Evolutionary conservation across 352 stramenopile species (phyloP), one percentile per base, ranked within the genome.

Genomic region (Globisporangium barbulae): DNA sequence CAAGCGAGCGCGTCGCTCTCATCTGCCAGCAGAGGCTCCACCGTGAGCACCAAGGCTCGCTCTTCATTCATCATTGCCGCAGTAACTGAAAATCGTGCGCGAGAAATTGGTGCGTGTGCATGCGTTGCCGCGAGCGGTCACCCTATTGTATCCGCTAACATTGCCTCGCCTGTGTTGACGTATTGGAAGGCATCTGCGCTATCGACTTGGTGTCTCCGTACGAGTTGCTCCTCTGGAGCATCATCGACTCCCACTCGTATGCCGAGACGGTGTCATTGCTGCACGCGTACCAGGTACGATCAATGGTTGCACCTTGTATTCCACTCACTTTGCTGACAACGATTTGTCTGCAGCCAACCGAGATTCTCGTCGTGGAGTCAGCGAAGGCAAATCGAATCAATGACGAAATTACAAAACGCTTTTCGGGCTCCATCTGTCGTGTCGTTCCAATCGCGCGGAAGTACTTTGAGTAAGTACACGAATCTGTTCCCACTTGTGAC

Each of bases 161-260:
- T 9, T 37, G 31, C 31, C 31, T 37, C 8, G 21, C 6, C 21
- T 19, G 21, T 30, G 41, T 15, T 44, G 9, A 6, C 8, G 2
- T 28, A 56, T 56, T 17, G 12, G 17, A 5, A 68, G 85, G 85
- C 13, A 86, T 93, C 15, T 90, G 81, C 62, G 83, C 83, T 7
- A 79, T 93, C 31, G 85, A 93, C 57, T 74, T 93, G 54, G 63
- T 73, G 15, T 77, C 83, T 13, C 85, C 85, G 6, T 81, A 91
- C 48, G 85, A 93, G 59, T 54, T 93, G 17, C 60, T 93, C 8
- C 65, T 93, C 9, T 93, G 85, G 85, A 91, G 72, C 21, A 69
- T 93, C 47, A 91, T 93, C 53, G 85, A 93, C 60, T 90, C 85
- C 2, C 79, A 89, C 53, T 82, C 76, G 30, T 93, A 93, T 30